phyloP scores from a whole-genome alignment of 371 early-diverging fungal species.

The Mucor piriformis region DNA sequence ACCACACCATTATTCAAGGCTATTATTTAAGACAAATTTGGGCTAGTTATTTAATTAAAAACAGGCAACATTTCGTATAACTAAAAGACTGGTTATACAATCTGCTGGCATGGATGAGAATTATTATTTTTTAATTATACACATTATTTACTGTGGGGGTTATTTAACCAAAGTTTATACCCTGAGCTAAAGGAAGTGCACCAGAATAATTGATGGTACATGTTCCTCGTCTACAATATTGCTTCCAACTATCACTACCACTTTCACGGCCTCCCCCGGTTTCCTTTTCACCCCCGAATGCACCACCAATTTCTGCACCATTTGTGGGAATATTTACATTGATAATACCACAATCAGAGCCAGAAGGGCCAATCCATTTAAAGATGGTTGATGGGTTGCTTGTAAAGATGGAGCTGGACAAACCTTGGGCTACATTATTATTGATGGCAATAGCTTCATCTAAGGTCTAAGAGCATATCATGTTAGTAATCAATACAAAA shows the following conservation, averaged over 20 bases:
- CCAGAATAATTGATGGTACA: constrained; percentile 93
- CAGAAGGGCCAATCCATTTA: constrained; percentile 92
- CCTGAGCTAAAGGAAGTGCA: constrained; percentile 94
- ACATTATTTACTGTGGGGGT: neutral
- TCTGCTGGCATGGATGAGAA: neutral
- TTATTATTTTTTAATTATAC: neutral
- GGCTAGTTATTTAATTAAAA: no score
- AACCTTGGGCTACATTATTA: constrained; percentile 91
- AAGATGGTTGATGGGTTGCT: constrained; percentile 81
- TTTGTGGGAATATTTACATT: constrained; percentile 98
- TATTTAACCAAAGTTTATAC: constrained; percentile 91
- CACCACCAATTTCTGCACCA: constrained; percentile 98
- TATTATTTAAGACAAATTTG: no score
- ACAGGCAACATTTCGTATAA: no score
- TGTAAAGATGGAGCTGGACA: constrained; percentile 91
- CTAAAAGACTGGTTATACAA: neutral
- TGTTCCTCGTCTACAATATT: constrained; percentile 78
- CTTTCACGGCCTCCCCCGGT: constrained; percentile 97
- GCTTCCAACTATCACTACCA: constrained; percentile 95
- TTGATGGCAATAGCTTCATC: constrained; percentile 90
- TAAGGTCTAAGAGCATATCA: constrained; percentile 48
- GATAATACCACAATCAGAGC: constrained; percentile 97
- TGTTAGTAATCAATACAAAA: neutral
- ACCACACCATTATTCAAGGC: no score
- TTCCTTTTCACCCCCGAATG: constrained; percentile 98